Base-by-base conservation (phyloP, 257 asterid species). In the Fraxinus excelsior region DNA sequence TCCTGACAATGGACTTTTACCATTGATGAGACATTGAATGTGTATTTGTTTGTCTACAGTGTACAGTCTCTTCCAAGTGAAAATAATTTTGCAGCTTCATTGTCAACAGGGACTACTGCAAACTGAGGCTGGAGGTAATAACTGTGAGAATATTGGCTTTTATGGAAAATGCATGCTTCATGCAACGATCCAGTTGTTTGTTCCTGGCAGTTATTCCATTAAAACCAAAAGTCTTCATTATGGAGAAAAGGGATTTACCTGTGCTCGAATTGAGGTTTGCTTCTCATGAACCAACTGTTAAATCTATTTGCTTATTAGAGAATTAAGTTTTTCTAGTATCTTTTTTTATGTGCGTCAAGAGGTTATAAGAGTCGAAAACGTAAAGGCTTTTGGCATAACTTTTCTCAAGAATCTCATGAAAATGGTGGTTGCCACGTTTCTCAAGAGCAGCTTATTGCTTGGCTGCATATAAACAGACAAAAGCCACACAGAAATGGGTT, bases 361-460 rank as follows among this genome's bases (percentile, higher is more conserved):
- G 92, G 89, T 79, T 88, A 85, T 82, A 84, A 88, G 82, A 89
- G 91, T 67, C 85, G 83, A 67, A 88, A 86, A 72, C 78, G 73
- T 70, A 90, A 81, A 80, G 86, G 86, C 28, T 75, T 85, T 62
- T 66, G 76, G 76, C 83, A 69, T 64, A 81, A 84, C 76, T 74
- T 32, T 72, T 73, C 84, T 53, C 85, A 81, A 37, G 74, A 74
- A 29, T 44, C 77, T 73, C 85, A 80, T 64, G 79, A 81, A 58
- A 53, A 44, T 60, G 79, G 75, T 80, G 82, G 90, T 73, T 84
- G 90, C 81, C 86, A 82, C 67, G 90, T 90, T 81, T 80, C 92
- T 34, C 95, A 86, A 83, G 96, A 87, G 85, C 96, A 88, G 84
- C 90, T 88, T 42, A 85, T 86, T 87, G 93, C 91, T 25, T 87